phyloP scores from a whole-genome alignment of 2,329 filamentous ascomycete genomes.

The Periconia sp. region DNA sequence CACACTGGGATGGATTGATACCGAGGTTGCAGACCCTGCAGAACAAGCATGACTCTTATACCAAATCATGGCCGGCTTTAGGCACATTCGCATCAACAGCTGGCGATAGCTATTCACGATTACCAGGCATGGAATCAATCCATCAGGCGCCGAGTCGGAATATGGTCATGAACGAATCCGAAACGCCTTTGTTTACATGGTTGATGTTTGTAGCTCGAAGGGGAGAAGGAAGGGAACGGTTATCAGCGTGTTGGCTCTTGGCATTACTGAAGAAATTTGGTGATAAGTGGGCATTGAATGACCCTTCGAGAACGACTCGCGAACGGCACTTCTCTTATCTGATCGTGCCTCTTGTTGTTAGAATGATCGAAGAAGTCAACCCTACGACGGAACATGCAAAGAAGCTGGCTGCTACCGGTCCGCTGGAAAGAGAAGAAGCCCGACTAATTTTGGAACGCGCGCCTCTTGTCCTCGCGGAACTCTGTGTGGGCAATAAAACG shows the following conservation, averaged over 20 bases:
- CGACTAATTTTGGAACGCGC: constrained; percentile 53
- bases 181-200: constrained; percentile 52
- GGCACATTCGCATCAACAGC: constrained; percentile 32
- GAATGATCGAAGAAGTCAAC: constrained; percentile 47
- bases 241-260: constrained; percentile 46
- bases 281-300: constrained; percentile 39
- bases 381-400: constrained; percentile 25
- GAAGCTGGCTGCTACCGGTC: constrained; percentile 33
- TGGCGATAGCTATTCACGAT: constrained; percentile 32
- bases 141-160: constrained; percentile 27
- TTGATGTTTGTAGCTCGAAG: constrained; percentile 49
- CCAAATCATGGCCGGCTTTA: constrained; percentile 48
- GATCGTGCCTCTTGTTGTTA: constrained; percentile 51
- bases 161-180: constrained; percentile 45
- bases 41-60: constrained; percentile 43
- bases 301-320: constrained; percentile 40
- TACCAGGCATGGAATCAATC: constrained; percentile 37
- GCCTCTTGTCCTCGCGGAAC: constrained; percentile 72
- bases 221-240: constrained; percentile 43
- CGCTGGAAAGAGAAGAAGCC: constrained; percentile 49
- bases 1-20: constrained; percentile 38
- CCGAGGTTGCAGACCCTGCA: constrained; percentile 43
- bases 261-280: constrained; percentile 40
- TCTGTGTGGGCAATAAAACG: constrained; percentile 75
- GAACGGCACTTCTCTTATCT: constrained; percentile 49